Percentiles rank a stretch among this genome's conserved stretches.
These are phyloP conservation scores for Cucumis variabilis DNA, from an alignment of 331 rosid species.

Conservation along the genomic window DNA sequence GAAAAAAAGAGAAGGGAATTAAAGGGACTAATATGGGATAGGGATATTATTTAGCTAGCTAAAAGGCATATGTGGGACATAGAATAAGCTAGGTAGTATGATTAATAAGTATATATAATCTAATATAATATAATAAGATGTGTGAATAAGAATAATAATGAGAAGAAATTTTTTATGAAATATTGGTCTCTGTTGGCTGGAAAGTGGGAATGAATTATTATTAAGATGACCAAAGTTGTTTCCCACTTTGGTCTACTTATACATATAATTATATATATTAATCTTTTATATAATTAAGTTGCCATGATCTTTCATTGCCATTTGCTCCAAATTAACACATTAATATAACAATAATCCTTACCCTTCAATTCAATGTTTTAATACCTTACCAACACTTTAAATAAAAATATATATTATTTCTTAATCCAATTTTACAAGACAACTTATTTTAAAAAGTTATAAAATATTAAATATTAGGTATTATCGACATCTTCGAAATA, in stretches of 20 bases:
- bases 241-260: slow-evolving; percentile 8
- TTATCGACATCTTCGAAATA: no score
- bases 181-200: slow-evolving; percentile 11
- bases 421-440: no score
- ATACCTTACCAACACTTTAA: no score
- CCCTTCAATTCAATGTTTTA: no score
- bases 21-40: no score
- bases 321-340: background rate
- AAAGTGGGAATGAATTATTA: slow-evolving; percentile 26
- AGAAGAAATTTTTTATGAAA: background rate
- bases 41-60: background rate
- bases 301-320: background rate
- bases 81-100: background rate
- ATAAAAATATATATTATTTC: no score
- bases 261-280: background rate
- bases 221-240: slow-evolving; percentile 20
- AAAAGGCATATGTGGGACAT: slow-evolving; percentile 20
- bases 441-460: no score
- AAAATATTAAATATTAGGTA: no score
- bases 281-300: no score
- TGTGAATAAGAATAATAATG: background rate
- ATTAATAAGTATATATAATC: background rate
- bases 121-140: background rate
- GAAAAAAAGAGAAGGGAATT: no score
- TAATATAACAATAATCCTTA: no score